phyloP scores from a whole-genome alignment of 163 green algal species.

The Scenedesmus sp. region DNA sequence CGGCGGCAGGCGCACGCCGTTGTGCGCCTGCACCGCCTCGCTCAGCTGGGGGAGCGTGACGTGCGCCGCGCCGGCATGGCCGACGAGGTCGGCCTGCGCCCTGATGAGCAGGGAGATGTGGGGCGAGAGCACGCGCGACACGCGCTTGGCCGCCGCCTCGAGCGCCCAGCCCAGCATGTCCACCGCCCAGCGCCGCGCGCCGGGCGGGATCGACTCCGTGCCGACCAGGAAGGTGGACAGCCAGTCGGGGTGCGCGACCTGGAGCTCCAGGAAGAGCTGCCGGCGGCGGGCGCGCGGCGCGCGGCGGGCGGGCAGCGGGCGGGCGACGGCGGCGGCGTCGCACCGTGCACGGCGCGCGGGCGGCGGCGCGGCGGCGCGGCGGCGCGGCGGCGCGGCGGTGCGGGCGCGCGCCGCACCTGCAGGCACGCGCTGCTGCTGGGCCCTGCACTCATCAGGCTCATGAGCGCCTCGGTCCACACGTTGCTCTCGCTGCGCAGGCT shows the following conservation, averaged over 20 bases:
- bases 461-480: slow-evolving; percentile 45
- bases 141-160: not conserved
- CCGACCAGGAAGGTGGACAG: slow-evolving; percentile 17
- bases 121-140: not conserved
- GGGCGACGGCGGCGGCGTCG: not conserved
- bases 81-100: slow-evolving; percentile 3
- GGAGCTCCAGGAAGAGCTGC: slow-evolving; percentile 37
- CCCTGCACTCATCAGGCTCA: slow-evolving; percentile 13
- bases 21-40: not conserved
- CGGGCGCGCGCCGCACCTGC: not conserved
- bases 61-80: not conserved
- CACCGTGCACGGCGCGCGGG: not conserved
- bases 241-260: slow-evolving; percentile 14
- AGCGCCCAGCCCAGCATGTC: slow-evolving; percentile 1
- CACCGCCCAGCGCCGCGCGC: slow-evolving; percentile 22
- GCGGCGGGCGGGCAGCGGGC: not conserved
- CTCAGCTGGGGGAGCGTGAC: not conserved
- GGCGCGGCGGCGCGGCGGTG: too few species aligned
- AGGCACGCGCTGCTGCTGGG: slow-evolving; percentile 6
- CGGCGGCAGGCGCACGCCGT: not conserved
- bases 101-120: not conserved
- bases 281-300: not conserved
- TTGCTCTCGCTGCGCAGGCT: slow-evolving; percentile 20
- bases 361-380: not conserved
- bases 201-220: not conserved